These are phyloP conservation scores for Rhytidiadelphus loreus DNA, from an alignment of 225 moss, liverwort and hornwort species.

Conservation along the genomic window DNA sequence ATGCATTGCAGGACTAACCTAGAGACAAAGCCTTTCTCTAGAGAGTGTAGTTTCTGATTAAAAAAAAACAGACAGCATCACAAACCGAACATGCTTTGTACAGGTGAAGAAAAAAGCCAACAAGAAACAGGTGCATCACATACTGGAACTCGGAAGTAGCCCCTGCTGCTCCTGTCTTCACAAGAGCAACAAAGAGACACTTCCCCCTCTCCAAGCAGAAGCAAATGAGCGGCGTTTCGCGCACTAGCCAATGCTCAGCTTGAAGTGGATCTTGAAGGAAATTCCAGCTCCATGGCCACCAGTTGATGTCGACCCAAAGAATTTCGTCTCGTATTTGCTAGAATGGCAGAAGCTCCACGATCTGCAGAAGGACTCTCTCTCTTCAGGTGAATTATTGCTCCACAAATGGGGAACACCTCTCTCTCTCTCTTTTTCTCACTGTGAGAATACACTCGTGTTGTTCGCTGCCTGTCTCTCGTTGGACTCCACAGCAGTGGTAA, in stretches of 20 bases:
- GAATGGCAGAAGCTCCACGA: slow-evolving; percentile 5
- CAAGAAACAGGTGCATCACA: background rate
- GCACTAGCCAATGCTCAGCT: background rate
- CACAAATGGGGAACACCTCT: background rate
- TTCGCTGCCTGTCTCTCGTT: background rate
- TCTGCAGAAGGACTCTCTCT: background rate
- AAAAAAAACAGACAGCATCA: background rate
- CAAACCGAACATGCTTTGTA: slow-evolving; percentile 14
- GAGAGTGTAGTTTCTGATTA: background rate
- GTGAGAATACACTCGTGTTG: background rate
- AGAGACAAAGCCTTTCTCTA: background rate
- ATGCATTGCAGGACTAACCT: background rate
- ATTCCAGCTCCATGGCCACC: background rate
- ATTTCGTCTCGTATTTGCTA: background rate
- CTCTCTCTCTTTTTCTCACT: background rate
- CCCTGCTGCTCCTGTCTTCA: background rate
- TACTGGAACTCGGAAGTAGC: background rate
- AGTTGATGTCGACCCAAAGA: background rate
- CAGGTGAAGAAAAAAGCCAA: slow-evolving; percentile 1
- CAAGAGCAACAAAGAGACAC: background rate
- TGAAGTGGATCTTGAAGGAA: background rate
- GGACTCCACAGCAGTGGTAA: background rate
- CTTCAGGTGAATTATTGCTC: background rate
- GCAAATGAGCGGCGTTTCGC: background rate
- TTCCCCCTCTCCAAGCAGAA: background rate